Percentiles rank a stretch among this genome's conserved stretches.
phyloP scores from a whole-genome alignment of 257 asterid genomes.

The Handroanthus guayacan region DNA sequence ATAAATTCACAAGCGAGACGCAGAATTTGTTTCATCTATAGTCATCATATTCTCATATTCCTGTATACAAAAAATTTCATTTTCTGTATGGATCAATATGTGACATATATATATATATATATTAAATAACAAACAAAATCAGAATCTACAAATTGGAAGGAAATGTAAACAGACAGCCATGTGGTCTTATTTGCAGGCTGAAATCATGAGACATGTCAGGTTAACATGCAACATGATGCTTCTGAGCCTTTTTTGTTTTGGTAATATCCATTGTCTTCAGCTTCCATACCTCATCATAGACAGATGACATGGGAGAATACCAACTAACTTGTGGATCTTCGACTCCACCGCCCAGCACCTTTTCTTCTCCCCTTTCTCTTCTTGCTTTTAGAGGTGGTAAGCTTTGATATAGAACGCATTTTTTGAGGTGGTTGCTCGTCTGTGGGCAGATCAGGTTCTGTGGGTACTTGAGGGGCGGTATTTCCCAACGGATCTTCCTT shows the following conservation, averaged over 20 bases:
- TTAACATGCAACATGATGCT: conserved; percentile 17
- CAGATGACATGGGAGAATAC: conserved; percentile 29
- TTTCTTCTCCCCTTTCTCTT: conserved; percentile 60
- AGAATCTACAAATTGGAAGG: conserved; percentile 36
- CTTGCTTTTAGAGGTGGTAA: conserved; percentile 59
- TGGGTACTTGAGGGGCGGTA: conserved; percentile 38
- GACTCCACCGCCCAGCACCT: conserved; percentile 47
- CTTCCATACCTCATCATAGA: conserved; percentile 6
- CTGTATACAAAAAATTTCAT: conserved; percentile 39
- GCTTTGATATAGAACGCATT: conserved; percentile 60
- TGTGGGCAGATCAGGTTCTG: conserved; percentile 45
- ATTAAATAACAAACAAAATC: conserved; percentile 22
- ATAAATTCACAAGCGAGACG: conserved; percentile 26
- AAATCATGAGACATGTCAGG: neutral
- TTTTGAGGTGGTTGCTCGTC: conserved; percentile 57
- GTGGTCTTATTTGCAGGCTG: conserved; percentile 30
- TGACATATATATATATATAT: conserved; percentile 14
- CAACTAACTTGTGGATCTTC: conserved; percentile 46
- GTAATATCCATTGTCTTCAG: conserved; percentile 25
- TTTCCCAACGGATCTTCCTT: conserved; percentile 40
- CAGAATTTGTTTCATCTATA: neutral
- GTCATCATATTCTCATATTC: conserved; percentile 3
- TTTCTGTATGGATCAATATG: conserved; percentile 35
- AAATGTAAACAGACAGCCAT: conserved; percentile 16
- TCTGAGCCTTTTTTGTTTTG: neutral